Evolutionary conservation across 192 early-diverging fungal species (phyloP), one percentile per base, ranked within the genome.

Genomic region (Entophlyctis luteolus): DNA sequence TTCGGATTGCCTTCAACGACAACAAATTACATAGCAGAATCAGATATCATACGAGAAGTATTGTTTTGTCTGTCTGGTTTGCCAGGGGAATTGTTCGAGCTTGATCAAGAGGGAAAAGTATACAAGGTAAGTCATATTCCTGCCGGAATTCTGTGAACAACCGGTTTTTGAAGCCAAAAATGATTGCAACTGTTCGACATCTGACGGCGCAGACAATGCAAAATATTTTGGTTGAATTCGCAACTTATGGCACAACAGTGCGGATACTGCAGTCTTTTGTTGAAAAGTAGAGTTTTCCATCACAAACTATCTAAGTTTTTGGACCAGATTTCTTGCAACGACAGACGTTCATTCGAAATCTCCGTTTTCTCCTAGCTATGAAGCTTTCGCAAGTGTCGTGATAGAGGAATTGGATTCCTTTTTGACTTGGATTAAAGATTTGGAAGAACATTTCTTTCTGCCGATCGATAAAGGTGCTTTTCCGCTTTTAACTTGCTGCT

Each of bases 111-210:
- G 34, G 28, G 12, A 25, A 18, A 50, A 25, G 14, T 42, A 31
- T 63, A 28, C 32, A 48, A 63, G 62, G 62, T 63, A n/a, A n/a
- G n/a, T n/a, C n/a, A 20, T 0, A 38, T 38, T 32, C 18, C 22
- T 38, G 33, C n/a, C n/a, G 37, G 22, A 56, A 14, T 56, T 33
- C 5, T 56, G 4, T 28, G 33, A 25, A 32, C 36, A 33, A 33
- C 8, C 3, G 28, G n/a, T 46, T 20, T 33, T 18, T 2, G 22
- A 2, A 68, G 67, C 67, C 67, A 4, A 68, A 56, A 6, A 68
- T 68, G 67, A 58, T 49, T 56, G 67, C 67, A 32, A 58, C 39
- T 31, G 27, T 68, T 28, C n/a, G n/a, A 27, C 67, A 68, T 47
- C 22, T 68, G 55, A 58, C 67, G 4, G 56, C 49, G 10, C 27